A percentile compares a stretch with the other conserved stretches of the same genome.
phyloP scores from a whole-genome alignment of 768 basidiomycete genomes.

The Lentinus tigrinus region DNA sequence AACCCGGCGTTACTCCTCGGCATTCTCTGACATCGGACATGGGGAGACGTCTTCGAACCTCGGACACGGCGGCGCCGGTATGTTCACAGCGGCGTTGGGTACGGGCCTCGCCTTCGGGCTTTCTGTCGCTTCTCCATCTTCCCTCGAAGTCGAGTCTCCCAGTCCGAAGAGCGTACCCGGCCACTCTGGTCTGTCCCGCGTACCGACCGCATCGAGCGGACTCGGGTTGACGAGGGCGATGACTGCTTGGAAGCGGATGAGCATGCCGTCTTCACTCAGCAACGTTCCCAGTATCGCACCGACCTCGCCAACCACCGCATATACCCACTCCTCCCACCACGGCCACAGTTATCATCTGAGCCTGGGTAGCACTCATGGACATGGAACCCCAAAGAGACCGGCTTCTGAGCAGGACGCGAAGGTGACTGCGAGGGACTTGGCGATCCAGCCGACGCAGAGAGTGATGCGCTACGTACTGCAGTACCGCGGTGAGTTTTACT shows the following conservation, averaged over 20 bases:
- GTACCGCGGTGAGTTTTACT: slow-evolving; percentile 48
- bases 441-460: slow-evolving; percentile 62
- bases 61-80: slow-evolving; percentile 15
- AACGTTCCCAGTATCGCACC: slow-evolving; percentile 6
- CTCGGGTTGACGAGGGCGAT: slow-evolving; percentile 19
- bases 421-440: slow-evolving; percentile 51
- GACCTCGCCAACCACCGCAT: not conserved
- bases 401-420: slow-evolving; percentile 22
- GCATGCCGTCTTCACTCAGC: slow-evolving; percentile 22
- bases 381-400: not conserved
- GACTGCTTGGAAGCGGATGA: slow-evolving; percentile 22
- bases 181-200: slow-evolving; percentile 2
- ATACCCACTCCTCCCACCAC: slow-evolving; percentile 1
- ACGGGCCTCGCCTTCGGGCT: slow-evolving; percentile 27
- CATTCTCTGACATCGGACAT: slow-evolving; percentile 14
- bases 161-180: slow-evolving; percentile 6
- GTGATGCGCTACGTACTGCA: slow-evolving; percentile 63
- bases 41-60: slow-evolving; percentile 1
- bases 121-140: slow-evolving; percentile 9
- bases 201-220: not conserved
- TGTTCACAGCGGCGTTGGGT: slow-evolving; percentile 31
- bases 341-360: not conserved
- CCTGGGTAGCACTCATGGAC: slow-evolving; percentile 4
- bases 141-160: not conserved
- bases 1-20: slow-evolving; percentile 7